Evolutionary conservation across 2,329 filamentous ascomycete genomes (phyloP).

Genomic region (Helotiales sp.): DNA sequence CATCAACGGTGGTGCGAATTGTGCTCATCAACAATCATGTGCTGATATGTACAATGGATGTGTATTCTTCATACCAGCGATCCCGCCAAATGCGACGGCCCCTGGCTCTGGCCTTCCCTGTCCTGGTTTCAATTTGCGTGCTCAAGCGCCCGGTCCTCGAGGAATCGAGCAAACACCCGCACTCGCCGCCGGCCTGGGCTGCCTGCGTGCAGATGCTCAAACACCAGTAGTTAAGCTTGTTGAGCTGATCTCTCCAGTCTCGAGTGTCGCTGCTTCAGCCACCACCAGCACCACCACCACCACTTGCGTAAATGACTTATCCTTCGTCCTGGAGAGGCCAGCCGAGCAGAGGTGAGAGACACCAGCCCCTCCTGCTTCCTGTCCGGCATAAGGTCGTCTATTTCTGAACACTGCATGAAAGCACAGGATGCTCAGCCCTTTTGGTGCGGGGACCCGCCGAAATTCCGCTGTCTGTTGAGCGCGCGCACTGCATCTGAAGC

Average conservation of each 20-base stretch:
- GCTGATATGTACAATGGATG: slow-evolving; percentile 1
- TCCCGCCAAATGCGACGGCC: no score
- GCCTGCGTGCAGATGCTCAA: slow-evolving; percentile 5
- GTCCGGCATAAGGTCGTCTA: neutral
- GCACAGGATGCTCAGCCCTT: slow-evolving; percentile 5
- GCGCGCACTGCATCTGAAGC: neutral
- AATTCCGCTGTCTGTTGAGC: neutral
- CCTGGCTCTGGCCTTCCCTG: no score
- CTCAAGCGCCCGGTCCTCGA: slow-evolving; percentile 12
- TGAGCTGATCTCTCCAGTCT: neutral
- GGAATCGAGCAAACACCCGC: slow-evolving; percentile 9
- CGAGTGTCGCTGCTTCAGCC: slow-evolving; percentile 5
- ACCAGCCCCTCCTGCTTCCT: no score
- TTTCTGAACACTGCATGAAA: neutral
- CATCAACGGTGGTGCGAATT: no score
- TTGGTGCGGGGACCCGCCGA: neutral
- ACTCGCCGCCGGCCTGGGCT: neutral
- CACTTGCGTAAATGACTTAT: slow-evolving; percentile 5
- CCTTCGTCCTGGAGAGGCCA: neutral
- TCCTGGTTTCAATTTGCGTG: slow-evolving; percentile 1
- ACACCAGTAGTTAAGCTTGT: no score
- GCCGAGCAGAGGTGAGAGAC: neutral
- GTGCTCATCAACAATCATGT: neutral
- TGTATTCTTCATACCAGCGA: neutral
- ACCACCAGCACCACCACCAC: no score